phyloP scores from a whole-genome alignment of 2,329 filamentous ascomycete species.

The Akanthomyces dipterigenus region DNA sequence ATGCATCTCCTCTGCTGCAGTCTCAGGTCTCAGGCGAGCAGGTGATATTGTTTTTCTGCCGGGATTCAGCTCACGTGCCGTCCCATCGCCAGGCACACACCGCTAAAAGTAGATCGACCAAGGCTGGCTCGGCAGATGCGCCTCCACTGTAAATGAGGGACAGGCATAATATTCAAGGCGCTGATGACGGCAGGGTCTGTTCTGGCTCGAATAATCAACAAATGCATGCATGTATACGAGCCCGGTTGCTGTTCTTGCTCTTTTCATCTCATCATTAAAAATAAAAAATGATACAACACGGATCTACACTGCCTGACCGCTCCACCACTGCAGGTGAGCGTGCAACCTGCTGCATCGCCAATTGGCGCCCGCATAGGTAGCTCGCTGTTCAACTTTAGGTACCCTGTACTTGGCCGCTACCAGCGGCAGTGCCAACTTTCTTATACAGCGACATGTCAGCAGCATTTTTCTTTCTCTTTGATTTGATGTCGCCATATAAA shows the following conservation, averaged over 20 bases:
- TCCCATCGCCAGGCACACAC: not conserved
- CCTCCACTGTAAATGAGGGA: not conserved
- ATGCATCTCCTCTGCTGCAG: not conserved
- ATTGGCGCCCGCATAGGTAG: not conserved
- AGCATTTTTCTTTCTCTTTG: not conserved
- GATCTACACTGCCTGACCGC: not conserved
- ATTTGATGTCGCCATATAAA: not conserved
- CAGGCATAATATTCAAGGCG: too few relatives aligned
- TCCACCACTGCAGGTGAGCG: not conserved
- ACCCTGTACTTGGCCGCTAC: too few relatives aligned
- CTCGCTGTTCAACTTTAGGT: too few relatives aligned
- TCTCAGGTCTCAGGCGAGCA: not conserved
- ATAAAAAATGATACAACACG: too few relatives aligned
- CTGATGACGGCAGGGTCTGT: not conserved
- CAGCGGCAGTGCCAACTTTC: too few relatives aligned
- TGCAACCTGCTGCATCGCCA: not conserved
- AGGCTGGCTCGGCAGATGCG: slow-evolving; percentile 1
- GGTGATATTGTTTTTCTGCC: not conserved
- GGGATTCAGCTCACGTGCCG: not conserved
- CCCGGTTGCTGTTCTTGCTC: too few relatives aligned
- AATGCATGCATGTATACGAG: too few relatives aligned
- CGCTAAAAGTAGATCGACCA: slow-evolving; percentile 2
- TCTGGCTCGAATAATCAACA: not conserved
- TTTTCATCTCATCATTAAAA: not conserved
- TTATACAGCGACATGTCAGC: too few relatives aligned